Evolutionary conservation across 2,329 filamentous ascomycete genomes (phyloP).

Genomic region (Rhexocercosporidium sp.): DNA sequence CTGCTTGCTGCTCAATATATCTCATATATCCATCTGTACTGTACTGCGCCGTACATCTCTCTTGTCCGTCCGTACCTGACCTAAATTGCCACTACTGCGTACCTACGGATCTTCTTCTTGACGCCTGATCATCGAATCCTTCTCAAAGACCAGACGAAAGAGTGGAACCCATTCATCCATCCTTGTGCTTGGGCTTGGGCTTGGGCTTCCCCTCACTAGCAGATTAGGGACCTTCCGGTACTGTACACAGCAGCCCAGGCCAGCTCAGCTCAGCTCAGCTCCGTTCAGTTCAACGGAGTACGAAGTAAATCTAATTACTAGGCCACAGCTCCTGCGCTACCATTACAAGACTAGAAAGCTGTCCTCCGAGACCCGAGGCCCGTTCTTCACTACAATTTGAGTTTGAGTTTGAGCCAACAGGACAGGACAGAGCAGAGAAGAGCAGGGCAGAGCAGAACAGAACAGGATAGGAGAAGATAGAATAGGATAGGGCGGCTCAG

Average conservation of each 20-base stretch:
- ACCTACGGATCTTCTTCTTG: neutral
- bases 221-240: neutral
- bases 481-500: neutral
- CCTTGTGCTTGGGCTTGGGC: neutral
- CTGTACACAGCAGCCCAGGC: neutral
- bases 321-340: neutral
- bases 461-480: neutral
- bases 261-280: neutral
- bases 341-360: neutral
- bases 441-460: neutral
- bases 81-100: neutral
- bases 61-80: neutral
- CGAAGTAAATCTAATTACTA: too few species aligned
- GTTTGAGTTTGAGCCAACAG: slow-evolving; percentile 3
- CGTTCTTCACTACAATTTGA: slow-evolving; percentile 6
- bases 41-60: neutral
- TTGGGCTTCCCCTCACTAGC: neutral
- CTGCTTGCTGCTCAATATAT: neutral
- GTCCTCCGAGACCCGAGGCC: slow-evolving; percentile 1
- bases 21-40: too few species aligned
- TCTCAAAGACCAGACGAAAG: slow-evolving; percentile 4
- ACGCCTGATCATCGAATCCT: slow-evolving; percentile 2
- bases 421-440: neutral
- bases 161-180: neutral
- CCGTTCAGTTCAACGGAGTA: neutral